A percentile compares a stretch with the other conserved stretches of the same genome.
Conservation (phyloP, 352 stramenopile species). For the Phytopythium boreale region DNA sequence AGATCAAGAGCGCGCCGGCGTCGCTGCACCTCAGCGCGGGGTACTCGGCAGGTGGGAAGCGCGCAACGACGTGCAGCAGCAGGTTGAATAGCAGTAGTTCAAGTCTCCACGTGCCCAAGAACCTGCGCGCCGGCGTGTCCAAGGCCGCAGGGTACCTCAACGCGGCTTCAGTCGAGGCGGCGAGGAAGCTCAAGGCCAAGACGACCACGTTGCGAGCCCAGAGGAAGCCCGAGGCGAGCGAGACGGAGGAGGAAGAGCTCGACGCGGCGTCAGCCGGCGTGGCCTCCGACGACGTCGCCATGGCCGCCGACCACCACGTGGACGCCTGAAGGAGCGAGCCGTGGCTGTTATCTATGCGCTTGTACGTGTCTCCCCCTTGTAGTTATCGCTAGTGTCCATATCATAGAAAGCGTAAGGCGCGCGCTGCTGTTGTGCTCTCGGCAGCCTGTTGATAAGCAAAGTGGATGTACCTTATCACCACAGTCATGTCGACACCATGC, state of each 20-base stretch:
- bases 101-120: conserved; percentile 11
- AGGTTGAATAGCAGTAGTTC: conserved; percentile 19
- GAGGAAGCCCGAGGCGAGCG: conserved; percentile 22
- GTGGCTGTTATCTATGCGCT: neutral
- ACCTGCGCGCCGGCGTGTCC: conserved; percentile 33
- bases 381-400: neutral
- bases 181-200: conserved; percentile 45
- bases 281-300: neutral
- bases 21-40: conserved; percentile 10
- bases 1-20: conserved; percentile 19
- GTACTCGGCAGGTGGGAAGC: conserved; percentile 6
- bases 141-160: conserved; percentile 48
- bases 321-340: neutral
- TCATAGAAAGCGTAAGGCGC: neutral
- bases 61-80: neutral
- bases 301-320: neutral
- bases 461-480: neutral
- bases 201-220: conserved; percentile 8
- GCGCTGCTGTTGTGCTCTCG: neutral
- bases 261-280: conserved; percentile 1
- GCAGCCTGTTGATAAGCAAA: neutral
- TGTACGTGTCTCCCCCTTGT: neutral
- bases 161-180: conserved; percentile 47
- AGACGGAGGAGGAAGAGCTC: conserved; percentile 41
- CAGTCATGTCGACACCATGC: neutral